Percentiles rank a stretch among this genome's conserved stretches.
phyloP scores from a whole-genome alignment of 768 basidiomycete genomes.

The Glaciozyma martinii region DNA sequence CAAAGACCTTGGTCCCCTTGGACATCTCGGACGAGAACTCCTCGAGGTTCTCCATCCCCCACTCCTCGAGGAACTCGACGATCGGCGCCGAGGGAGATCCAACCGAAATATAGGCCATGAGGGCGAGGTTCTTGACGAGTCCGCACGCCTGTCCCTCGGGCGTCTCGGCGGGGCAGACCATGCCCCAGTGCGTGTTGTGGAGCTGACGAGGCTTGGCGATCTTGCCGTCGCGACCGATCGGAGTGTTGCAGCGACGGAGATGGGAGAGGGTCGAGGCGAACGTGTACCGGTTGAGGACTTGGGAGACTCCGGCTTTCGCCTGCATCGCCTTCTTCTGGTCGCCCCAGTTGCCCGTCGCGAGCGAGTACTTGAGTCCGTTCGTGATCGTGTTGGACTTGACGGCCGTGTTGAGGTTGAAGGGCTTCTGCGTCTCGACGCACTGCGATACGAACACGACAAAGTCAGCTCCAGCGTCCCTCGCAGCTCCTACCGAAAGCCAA shows the following conservation, averaged over 20 bases:
- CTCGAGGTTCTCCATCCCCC: constrained; percentile 90
- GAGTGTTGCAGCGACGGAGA: constrained; percentile 94
- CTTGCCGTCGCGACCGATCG: constrained; percentile 94
- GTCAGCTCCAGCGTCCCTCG: background rate
- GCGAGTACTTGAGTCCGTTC: constrained; percentile 93
- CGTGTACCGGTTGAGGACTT: constrained; percentile 96
- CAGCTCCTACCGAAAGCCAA: background rate
- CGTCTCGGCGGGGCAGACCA: constrained; percentile 99
- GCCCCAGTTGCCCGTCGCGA: constrained; percentile 98
- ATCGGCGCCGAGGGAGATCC: constrained; percentile 92
- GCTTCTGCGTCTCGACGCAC: constrained; percentile 95
- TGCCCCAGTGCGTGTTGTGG: constrained; percentile 99
- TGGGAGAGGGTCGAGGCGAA: constrained; percentile 98
- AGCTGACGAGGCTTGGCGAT: constrained; percentile 98
- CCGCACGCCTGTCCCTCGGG: constrained; percentile 99
- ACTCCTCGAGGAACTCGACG: constrained; percentile 96
- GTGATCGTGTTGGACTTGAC: constrained; percentile 97
- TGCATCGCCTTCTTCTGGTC: constrained; percentile 98
- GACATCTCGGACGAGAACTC: constrained; percentile 62
- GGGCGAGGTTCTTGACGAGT: constrained; percentile 92
- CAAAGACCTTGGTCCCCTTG: constrained; percentile 77
- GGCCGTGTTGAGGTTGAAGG: constrained; percentile 81
- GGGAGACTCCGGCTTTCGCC: constrained; percentile 95
- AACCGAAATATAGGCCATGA: constrained; percentile 97
- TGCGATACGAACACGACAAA: constrained; percentile 38